Evolutionary conservation across 768 basidiomycete genomes (phyloP), one percentile per base, ranked within the genome.

Genomic region (Pisolithus microcarpus): DNA sequence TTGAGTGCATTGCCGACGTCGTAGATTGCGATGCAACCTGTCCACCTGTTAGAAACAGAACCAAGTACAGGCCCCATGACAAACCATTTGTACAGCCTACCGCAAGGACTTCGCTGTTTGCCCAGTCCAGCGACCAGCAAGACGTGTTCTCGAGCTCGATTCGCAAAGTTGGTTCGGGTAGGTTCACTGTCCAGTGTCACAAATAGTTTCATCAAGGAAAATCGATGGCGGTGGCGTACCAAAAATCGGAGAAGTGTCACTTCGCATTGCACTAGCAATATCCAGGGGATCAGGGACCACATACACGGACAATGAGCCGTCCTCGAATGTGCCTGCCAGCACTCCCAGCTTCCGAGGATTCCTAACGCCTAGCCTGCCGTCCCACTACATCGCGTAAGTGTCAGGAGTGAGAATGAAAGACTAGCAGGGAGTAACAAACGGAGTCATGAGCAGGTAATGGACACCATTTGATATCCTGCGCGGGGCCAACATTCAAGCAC

Each of bases 51-150:
- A 54, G 5, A 30, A 6, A 8, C 15, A 2, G 15, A 6, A 19
- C 2, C 0, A n/a, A 38, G 26, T 5, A 4, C 37, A 10, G n/a
- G 11, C 10, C 8, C 3, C 1, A 7, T 7, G 18, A 34, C 48
- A 46, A 49, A 91, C 95, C 94, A 56, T 90, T 87, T 2, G 88
- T 84, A 24, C 84, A 84, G 0, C 93, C 94, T 11, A 87, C 80
- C 0, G 90, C 91, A 7, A 99, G 65, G 10, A 83, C 59, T 51
- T 87, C 84, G 55, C 90, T 89, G 55, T 90, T 91, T 0, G 83
- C 87, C 93, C 93, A 97, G 57, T 96, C 92, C 48, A 96, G 73
- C 15, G 80, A 77, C 77, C 80, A 86, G 61, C 84, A 86, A n/a
- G 75, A 71, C 0, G 88, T 78, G 39, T 91, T 87, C 49, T 85